These are phyloP conservation scores for Aquilaria yunnanensis DNA, from an alignment of 345 rosid species.

Conservation along the genomic window DNA sequence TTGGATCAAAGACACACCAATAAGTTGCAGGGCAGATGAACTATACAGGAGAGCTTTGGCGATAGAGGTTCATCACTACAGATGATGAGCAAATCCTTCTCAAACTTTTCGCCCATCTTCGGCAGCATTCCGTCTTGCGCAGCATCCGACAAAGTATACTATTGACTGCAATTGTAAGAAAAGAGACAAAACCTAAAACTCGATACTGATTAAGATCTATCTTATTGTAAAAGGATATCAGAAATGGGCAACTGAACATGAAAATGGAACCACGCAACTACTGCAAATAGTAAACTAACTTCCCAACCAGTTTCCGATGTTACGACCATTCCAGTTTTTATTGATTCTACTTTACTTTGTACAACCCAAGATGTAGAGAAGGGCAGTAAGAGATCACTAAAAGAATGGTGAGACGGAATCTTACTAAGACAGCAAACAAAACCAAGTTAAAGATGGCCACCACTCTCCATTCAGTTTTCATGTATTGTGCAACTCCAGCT, in stretches of 20 bases:
- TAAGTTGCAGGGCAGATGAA: no score
- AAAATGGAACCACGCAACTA: no score
- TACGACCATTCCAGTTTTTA: not conserved
- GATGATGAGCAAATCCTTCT: slow-evolving; percentile 7
- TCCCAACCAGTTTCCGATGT: no score
- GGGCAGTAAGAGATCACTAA: no score
- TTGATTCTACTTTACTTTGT: not conserved
- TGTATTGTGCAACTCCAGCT: slow-evolving; percentile 97
- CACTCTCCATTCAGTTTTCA: slow-evolving; percentile 88
- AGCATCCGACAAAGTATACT: slow-evolving; percentile 89
- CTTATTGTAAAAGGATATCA: no score
- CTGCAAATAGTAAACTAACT: no score
- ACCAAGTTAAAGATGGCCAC: slow-evolving; percentile 78
- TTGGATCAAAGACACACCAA: no score
- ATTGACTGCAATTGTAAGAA: slow-evolving; percentile 39
- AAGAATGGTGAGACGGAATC: slow-evolving; percentile 8
- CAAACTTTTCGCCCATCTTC: slow-evolving; percentile 40
- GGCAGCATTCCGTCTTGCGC: slow-evolving; percentile 77
- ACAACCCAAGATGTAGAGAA: not conserved
- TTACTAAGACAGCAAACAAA: slow-evolving; percentile 72
- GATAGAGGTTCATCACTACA: not conserved
- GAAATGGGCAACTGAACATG: no score
- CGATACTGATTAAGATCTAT: not conserved
- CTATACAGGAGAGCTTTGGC: no score
- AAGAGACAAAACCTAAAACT: slow-evolving; percentile 3